Percentiles rank a stretch among this genome's conserved stretches.
Conservation (phyloP, 139 green algal genomes). For the Tetraselmis chui region DNA sequence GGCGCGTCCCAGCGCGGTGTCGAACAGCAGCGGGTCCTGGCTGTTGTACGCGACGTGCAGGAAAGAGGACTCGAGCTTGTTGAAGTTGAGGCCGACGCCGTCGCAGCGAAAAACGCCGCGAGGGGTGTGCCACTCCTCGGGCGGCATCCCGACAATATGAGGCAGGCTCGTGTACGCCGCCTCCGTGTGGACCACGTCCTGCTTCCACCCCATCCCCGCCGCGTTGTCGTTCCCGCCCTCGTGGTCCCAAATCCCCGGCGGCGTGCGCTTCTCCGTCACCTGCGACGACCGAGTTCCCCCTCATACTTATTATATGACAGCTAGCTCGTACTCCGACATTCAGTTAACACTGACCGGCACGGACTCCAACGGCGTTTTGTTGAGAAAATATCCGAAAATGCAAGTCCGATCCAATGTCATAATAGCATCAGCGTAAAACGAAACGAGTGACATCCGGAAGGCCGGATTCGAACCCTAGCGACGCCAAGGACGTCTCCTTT, state of each 20-base stretch:
- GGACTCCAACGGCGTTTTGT: no score
- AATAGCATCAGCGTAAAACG: no score
- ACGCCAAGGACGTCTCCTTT: no score
- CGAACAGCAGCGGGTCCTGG: not conserved
- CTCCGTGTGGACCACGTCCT: not conserved
- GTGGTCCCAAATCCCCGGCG: not conserved
- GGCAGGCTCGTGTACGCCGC: not conserved
- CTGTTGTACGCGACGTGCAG: not conserved
- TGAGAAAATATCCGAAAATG: no score
- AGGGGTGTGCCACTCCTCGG: not conserved
- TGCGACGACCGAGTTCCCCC: not conserved
- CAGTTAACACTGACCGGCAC: no score
- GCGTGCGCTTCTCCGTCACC: not conserved
- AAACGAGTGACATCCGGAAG: no score
- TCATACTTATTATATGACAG: not conserved
- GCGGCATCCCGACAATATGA: not conserved
- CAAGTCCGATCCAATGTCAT: no score
- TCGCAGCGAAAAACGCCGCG: not conserved
- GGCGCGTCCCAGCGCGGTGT: not conserved
- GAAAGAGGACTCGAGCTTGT: not conserved
- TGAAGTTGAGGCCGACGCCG: not conserved
- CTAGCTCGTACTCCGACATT: not conserved
- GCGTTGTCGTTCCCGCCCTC: not conserved
- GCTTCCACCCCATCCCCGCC: not conserved
- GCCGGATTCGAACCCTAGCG: no score